phyloP scores from a whole-genome alignment of 2,329 filamentous ascomycete genomes.

The Ophiosphaerella narmari region DNA sequence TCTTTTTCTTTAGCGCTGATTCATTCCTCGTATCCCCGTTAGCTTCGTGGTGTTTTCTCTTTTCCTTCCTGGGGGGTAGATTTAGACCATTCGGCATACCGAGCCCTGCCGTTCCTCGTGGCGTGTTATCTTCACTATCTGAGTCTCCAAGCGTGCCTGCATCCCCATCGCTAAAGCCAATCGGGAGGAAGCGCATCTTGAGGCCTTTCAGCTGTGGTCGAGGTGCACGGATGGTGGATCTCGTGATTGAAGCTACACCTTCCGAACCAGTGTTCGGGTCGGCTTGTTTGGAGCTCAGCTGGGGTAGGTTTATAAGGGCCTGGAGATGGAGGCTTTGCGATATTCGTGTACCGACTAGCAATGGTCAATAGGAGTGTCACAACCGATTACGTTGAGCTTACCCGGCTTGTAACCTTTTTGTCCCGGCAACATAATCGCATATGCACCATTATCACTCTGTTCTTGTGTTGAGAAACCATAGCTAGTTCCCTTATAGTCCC shows the following conservation, averaged over 20 bases:
- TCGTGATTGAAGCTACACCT: conserved; percentile 50
- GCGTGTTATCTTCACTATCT: conserved; percentile 52
- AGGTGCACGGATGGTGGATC: conserved; percentile 57
- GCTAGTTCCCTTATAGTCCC: conserved; percentile 67
- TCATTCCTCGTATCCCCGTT: conserved; percentile 32
- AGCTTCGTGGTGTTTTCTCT: conserved; percentile 45
- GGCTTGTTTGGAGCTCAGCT: conserved; percentile 47
- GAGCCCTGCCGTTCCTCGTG: conserved; percentile 23
- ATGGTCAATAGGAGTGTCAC: conserved; percentile 9
- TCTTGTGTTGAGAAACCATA: conserved; percentile 64
- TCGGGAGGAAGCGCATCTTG: conserved; percentile 68
- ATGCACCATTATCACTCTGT: conserved; percentile 56
- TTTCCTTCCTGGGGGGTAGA: conserved; percentile 39
- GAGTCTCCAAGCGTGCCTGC: conserved; percentile 50
- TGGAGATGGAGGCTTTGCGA: conserved; percentile 68
- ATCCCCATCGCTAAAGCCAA: conserved; percentile 59
- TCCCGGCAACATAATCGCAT: conserved; percentile 66
- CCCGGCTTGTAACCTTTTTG: conserved; percentile 60
- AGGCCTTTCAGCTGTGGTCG: conserved; percentile 71
- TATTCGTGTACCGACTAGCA: conserved; percentile 45
- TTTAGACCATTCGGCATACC: conserved; percentile 29
- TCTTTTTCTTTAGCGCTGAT: conserved; percentile 45
- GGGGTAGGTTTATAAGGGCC: conserved; percentile 62
- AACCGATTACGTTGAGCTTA: conserved; percentile 44
- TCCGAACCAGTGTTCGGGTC: conserved; percentile 47